These are phyloP conservation scores for Fonsecaea multimorphosa DNA, from an alignment of 2,329 filamentous ascomycete species.

Conservation along the genomic window DNA sequence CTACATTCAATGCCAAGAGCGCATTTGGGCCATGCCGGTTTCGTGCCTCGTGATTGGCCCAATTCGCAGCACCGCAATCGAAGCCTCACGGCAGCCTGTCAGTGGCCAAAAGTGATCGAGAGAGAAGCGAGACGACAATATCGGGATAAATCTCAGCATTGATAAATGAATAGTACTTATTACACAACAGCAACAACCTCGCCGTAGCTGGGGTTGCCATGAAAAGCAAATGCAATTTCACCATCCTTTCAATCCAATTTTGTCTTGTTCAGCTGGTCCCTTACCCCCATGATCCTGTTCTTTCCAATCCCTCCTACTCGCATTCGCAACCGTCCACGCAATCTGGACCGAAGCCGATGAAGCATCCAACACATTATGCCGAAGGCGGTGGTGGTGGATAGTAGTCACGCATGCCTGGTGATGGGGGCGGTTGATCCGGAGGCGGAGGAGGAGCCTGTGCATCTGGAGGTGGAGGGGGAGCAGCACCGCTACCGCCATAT, in stretches of 20 bases:
- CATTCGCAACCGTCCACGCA: background rate
- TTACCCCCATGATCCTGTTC: background rate
- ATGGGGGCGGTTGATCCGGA: conserved; percentile 39
- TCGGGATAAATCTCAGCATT: background rate
- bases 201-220: background rate
- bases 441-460: conserved; percentile 50
- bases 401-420: conserved; percentile 33
- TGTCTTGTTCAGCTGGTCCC: background rate
- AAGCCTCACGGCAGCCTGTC: background rate
- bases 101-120: background rate
- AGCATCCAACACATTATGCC: background rate
- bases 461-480: conserved; percentile 62
- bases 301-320: background rate
- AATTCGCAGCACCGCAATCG: background rate
- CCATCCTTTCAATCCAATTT: background rate
- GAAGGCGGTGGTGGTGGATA: conserved; percentile 33
- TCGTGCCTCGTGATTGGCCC: background rate
- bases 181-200: conserved; percentile 3
- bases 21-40: background rate
- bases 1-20: conserved; percentile 5
- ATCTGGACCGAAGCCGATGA: background rate
- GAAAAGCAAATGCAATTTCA: background rate
- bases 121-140: background rate
- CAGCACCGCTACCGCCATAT: conserved; percentile 50
- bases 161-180: background rate